Conservation (phyloP, 768 basidiomycete genomes). For the Gelatoporia subvermispora region DNA sequence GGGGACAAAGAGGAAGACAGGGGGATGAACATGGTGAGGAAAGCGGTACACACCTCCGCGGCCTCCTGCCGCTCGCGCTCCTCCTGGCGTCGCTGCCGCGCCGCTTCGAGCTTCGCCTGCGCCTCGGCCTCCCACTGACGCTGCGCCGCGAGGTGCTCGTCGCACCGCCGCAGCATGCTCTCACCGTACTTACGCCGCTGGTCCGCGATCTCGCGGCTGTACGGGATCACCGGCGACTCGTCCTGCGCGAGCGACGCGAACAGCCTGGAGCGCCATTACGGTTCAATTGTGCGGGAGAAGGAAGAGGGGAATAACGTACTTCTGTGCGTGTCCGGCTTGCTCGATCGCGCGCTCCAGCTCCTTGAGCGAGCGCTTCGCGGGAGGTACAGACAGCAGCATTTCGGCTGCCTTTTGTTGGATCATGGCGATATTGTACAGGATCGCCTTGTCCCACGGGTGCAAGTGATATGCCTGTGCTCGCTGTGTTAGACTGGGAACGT, state of each 20-base stretch:
- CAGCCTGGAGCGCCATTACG: constrained; percentile 43
- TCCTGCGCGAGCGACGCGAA: constrained; percentile 83
- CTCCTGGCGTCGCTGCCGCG: constrained; percentile 72
- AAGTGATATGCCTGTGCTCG: constrained; percentile 69
- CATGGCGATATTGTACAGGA: constrained; percentile 95
- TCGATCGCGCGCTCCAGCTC: constrained; percentile 77
- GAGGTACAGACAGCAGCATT: constrained; percentile 69
- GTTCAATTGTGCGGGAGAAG: not conserved
- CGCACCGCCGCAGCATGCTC: constrained; percentile 74
- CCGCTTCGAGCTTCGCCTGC: constrained; percentile 69
- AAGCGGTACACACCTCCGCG: constrained; percentile 48
- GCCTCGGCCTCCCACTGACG: constrained; percentile 66
- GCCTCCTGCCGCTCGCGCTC: constrained; percentile 66
- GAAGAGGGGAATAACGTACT: constrained; percentile 41
- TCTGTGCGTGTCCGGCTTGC: constrained; percentile 82
- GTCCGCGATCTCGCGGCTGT: constrained; percentile 82
- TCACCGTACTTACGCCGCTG: constrained; percentile 89
- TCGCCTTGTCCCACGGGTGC: constrained; percentile 84
- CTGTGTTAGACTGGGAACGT: not conserved
- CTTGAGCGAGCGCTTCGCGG: constrained; percentile 72
- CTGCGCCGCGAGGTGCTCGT: constrained; percentile 74
- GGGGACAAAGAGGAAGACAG: no score
- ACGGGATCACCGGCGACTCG: constrained; percentile 64
- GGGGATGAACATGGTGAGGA: not conserved
- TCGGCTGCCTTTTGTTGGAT: constrained; percentile 96